Conservation (phyloP, 1,284 basidiomycete species). For the Moesziomyces aphidis region DNA sequence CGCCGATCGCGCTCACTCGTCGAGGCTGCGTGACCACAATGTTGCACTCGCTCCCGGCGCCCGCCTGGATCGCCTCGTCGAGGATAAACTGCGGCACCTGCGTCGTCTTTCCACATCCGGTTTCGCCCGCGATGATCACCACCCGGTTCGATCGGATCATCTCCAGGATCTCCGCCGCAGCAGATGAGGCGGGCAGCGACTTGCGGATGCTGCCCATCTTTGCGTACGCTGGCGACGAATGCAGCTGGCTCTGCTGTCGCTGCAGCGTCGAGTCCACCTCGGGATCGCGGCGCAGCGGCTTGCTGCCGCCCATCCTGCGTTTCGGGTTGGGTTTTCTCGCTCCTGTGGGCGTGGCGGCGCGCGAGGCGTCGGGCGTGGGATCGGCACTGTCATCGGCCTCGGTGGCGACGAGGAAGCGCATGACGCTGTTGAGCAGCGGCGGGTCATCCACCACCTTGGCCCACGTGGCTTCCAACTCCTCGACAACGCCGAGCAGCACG, state of each 20-base stretch:
- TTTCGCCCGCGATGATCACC: constrained; percentile 63
- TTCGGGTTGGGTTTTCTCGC: constrained; percentile 7
- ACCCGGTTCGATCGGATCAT: constrained; percentile 44
- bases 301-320: constrained; percentile 9
- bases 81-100: constrained; percentile 83
- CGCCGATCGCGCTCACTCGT: constrained; percentile 87
- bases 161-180: constrained; percentile 77
- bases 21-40: constrained; percentile 92
- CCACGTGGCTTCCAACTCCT: constrained; percentile 74
- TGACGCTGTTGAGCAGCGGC: constrained; percentile 63
- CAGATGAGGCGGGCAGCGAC: constrained; percentile 78
- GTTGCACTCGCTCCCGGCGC: constrained; percentile 77
- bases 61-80: constrained; percentile 78
- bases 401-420: constrained; percentile 52
- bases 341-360: constrained; percentile 26
- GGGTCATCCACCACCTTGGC: constrained; percentile 60
- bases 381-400: constrained; percentile 20
- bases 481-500: constrained; percentile 80
- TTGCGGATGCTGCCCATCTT: constrained; percentile 76
- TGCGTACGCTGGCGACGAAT: constrained; percentile 78
- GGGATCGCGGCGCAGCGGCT: constrained; percentile 67
- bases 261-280: constrained; percentile 75
- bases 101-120: constrained; percentile 86
- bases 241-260: constrained; percentile 75
- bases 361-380: constrained; percentile 24